These are phyloP conservation scores for Prunus yedoensis DNA, from an alignment of 331 rosid genomes.

Conservation along the genomic window DNA sequence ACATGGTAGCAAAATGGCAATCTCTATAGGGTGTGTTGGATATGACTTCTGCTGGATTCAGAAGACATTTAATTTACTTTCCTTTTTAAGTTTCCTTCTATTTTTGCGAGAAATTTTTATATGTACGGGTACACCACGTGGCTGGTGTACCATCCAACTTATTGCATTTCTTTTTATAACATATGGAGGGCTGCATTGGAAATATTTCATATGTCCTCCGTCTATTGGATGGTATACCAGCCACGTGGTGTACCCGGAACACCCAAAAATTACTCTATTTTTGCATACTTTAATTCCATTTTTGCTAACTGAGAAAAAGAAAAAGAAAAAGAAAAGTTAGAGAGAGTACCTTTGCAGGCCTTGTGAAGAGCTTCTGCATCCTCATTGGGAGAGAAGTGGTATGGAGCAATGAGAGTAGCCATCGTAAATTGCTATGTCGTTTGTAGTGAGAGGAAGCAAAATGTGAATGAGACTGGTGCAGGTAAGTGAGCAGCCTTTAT, in stretches of 20 bases:
- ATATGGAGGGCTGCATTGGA: too few species aligned
- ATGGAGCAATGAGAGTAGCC: conserved; percentile 49
- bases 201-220: too few species aligned
- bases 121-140: too few species aligned
- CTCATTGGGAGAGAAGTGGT: conserved; percentile 26
- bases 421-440: conserved; percentile 17
- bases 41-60: not conserved
- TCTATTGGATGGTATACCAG: too few species aligned
- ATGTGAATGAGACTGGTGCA: not conserved
- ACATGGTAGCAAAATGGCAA: conserved; percentile 7
- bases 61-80: not conserved
- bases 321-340: not conserved
- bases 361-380: conserved; percentile 61
- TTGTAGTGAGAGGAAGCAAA: too few species aligned
- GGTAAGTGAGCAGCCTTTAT: not conserved
- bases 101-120: too few species aligned
- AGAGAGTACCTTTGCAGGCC: conserved; percentile 50
- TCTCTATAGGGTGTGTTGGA: not conserved
- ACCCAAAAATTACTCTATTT: too few species aligned
- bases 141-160: too few species aligned
- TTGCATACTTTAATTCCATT: too few species aligned
- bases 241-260: too few species aligned
- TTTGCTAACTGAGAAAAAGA: not conserved
- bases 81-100: too few species aligned
- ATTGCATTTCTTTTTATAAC: too few species aligned